These are phyloP conservation scores for Blepharisma undulans DNA, from an alignment of 169 alveolate genomes.

Conservation along the genomic window DNA sequence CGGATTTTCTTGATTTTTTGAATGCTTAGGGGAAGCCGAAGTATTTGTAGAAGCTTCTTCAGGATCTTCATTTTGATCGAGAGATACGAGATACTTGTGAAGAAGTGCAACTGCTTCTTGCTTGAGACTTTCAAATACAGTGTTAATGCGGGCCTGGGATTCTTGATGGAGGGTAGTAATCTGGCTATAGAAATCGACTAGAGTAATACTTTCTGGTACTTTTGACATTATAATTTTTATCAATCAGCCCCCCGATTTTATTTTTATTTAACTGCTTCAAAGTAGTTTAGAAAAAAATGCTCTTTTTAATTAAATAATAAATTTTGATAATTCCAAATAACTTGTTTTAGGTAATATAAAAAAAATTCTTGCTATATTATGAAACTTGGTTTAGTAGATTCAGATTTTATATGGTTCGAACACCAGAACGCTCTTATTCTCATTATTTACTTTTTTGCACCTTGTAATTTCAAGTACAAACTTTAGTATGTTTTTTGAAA, in stretches of 20 bases:
- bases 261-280: neutral
- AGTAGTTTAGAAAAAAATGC: neutral
- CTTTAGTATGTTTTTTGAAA: too few relatives aligned
- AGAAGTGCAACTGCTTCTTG: neutral
- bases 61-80: neutral
- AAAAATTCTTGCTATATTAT: too few relatives aligned
- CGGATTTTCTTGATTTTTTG: neutral
- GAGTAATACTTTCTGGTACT: neutral
- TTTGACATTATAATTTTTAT: neutral
- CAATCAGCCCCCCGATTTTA: neutral
- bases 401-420: too few relatives aligned
- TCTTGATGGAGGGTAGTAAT: neutral
- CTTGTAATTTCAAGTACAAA: too few relatives aligned
- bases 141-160: neutral
- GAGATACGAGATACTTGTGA: neutral
- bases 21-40: neutral
- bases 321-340: too few relatives aligned
- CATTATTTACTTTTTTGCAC: too few relatives aligned
- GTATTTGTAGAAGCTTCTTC: neutral
- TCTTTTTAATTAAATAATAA: too few relatives aligned
- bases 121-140: neutral
- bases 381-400: too few relatives aligned
- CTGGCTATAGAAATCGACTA: neutral
- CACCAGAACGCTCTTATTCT: too few relatives aligned
- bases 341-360: too few relatives aligned